Evolutionary conservation across 1,284 basidiomycete species (phyloP).

Genomic region (Rhodofomes roseus): DNA sequence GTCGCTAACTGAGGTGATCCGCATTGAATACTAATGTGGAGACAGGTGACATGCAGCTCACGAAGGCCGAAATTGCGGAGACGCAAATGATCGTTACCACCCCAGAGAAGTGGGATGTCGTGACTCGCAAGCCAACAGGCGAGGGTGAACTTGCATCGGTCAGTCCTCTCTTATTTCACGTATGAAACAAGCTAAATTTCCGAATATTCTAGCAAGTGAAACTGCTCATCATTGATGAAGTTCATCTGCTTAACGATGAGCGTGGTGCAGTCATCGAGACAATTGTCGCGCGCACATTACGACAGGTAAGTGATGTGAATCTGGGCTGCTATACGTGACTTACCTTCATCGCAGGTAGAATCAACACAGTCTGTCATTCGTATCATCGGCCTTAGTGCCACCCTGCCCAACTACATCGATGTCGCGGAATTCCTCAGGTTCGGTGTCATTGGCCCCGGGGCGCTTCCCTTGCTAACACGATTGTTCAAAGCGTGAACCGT

Average conservation of each 20-base stretch:
- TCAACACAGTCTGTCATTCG: slow-evolving; percentile 96
- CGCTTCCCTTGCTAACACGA: not conserved
- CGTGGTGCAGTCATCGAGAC: slow-evolving; percentile 98
- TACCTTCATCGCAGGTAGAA: slow-evolving; percentile 64
- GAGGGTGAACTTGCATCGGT: slow-evolving; percentile 94
- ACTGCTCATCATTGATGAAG: slow-evolving; percentile 96
- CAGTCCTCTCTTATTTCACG: slow-evolving; percentile 21
- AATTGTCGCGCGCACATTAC: slow-evolving; percentile 93
- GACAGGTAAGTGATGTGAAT: slow-evolving; percentile 56
- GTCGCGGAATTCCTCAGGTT: slow-evolving; percentile 94
- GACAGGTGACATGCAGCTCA: slow-evolving; percentile 96
- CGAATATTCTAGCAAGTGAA: slow-evolving; percentile 70
- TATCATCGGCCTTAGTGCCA: slow-evolving; percentile 98
- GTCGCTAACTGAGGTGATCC: not conserved
- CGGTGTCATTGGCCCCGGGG: slow-evolving; percentile 11
- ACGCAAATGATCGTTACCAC: slow-evolving; percentile 99
- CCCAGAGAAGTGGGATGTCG: slow-evolving; percentile 99
- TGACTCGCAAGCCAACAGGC: slow-evolving; percentile 94
- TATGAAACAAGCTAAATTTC: not conserved
- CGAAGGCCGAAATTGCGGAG: slow-evolving; percentile 89
- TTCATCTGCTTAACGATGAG: slow-evolving; percentile 96
- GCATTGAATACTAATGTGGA: slow-evolving; percentile 1
- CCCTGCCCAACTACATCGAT: slow-evolving; percentile 96
- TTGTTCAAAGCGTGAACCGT: slow-evolving; percentile 68
- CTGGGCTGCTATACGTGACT: not conserved